These are phyloP conservation scores for Phycomyces nitens DNA, from an alignment of 192 early-diverging fungal species.

Conservation along the genomic window DNA sequence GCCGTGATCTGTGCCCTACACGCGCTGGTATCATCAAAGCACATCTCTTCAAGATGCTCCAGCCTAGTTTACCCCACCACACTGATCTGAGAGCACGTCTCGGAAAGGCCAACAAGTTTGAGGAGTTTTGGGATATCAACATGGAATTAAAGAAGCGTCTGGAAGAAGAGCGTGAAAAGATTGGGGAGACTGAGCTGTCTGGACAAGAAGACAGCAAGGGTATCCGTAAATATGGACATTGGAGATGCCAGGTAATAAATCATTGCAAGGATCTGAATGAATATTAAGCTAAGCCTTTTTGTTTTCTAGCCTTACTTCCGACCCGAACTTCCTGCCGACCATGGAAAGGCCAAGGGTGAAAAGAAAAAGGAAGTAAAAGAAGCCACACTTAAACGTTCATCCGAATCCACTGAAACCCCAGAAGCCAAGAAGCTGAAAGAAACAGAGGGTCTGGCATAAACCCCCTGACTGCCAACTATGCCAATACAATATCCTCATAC, in stretches of 20 bases:
- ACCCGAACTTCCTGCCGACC: slow-evolving; percentile 36
- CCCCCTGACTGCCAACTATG: too few relatives aligned
- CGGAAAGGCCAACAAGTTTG: slow-evolving; percentile 53
- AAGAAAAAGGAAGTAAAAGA: slow-evolving; percentile 14
- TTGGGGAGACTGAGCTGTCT: slow-evolving; percentile 23
- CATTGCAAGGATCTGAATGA: too few relatives aligned
- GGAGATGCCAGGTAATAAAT: slow-evolving; percentile 51
- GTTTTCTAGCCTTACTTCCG: slow-evolving; percentile 43
- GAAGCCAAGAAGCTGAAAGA: too few relatives aligned
- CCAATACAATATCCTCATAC: too few relatives aligned
- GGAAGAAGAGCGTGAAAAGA: slow-evolving; percentile 27
- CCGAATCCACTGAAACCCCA: too few relatives aligned
- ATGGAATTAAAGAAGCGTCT: slow-evolving; percentile 55
- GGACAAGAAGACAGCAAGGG: slow-evolving; percentile 27
- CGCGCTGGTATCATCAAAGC: slow-evolving; percentile 68
- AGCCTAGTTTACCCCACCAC: slow-evolving; percentile 67
- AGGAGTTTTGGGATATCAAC: slow-evolving; percentile 57
- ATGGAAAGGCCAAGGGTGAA: slow-evolving; percentile 19
- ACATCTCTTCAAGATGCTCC: slow-evolving; percentile 93
- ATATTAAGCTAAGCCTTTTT: background rate
- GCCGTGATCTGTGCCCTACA: slow-evolving; percentile 55
- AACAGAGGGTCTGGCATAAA: too few relatives aligned
- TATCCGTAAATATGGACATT: slow-evolving; percentile 48
- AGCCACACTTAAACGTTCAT: background rate
- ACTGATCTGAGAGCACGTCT: slow-evolving; percentile 77